Conservation (phyloP, 208 protist species). For the Balamuthia mandrillaris region DNA sequence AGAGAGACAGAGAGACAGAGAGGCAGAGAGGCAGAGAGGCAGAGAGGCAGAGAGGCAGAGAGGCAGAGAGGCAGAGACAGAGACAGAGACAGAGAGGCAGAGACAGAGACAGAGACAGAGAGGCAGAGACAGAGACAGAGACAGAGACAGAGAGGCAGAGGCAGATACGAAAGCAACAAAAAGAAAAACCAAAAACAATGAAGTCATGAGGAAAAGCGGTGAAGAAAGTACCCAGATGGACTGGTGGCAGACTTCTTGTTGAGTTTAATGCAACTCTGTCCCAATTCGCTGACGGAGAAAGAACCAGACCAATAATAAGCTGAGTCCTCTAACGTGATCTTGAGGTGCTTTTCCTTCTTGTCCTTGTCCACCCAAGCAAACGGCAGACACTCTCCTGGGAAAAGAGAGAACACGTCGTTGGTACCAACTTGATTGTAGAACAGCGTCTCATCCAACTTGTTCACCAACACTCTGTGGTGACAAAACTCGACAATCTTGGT, state of each 20-base stretch:
- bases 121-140: not conserved
- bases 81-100: not conserved
- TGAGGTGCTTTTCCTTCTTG: not conserved
- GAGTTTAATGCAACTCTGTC: too few species aligned
- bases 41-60: too few species aligned
- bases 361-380: constrained; percentile 26
- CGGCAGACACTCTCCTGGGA: constrained; percentile 5
- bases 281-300: too few species aligned
- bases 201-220: too few species aligned
- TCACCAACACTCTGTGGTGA: constrained; percentile 30
- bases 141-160: not conserved
- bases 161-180: too few species aligned
- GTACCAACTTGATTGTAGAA: constrained; percentile 32
- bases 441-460: constrained; percentile 1
- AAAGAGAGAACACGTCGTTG: constrained; percentile 5
- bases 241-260: too few species aligned
- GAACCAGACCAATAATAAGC: too few species aligned
- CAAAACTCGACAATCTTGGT: constrained; percentile 29
- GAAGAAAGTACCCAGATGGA: too few species aligned
- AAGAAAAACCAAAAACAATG: too few species aligned
- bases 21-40: too few species aligned
- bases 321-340: too few species aligned
- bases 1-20: not conserved
- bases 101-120: not conserved
- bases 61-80: not conserved